Evolutionary conservation across 345 rosid species (phyloP).

Genomic region (Hibiscus trionum): DNA sequence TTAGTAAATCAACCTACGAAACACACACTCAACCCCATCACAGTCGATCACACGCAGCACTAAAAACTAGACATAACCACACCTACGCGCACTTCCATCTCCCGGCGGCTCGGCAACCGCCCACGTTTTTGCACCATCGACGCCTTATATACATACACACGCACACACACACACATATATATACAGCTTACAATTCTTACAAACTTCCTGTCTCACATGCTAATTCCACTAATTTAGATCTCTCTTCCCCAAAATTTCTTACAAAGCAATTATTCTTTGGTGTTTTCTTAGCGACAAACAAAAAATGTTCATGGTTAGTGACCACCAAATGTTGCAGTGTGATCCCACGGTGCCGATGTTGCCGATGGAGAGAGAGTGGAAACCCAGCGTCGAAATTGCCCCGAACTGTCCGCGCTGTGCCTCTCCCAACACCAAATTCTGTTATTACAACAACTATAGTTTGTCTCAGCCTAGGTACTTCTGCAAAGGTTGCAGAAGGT

Average conservation of each 20-base stretch:
- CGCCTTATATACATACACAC: background rate
- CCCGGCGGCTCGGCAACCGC: constrained; percentile 50
- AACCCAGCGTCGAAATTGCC: background rate
- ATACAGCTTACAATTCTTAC: constrained; percentile 3
- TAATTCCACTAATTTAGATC: constrained; percentile 7
- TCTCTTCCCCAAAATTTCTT: background rate
- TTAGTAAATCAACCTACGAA: background rate
- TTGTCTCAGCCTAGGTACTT: background rate
- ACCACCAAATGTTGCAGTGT: constrained; percentile 13
- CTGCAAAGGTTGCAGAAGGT: background rate
- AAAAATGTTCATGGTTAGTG: constrained; percentile 16
- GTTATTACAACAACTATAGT: background rate
- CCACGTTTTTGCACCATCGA: constrained; percentile 41
- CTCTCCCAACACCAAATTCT: background rate
- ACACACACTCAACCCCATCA: too few relatives aligned
- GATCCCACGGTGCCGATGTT: background rate
- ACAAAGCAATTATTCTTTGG: background rate
- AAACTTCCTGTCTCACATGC: constrained; percentile 37
- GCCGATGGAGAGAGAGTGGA: background rate
- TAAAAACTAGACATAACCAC: background rate
- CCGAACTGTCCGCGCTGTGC: background rate
- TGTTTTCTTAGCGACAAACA: background rate
- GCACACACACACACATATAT: too few relatives aligned
- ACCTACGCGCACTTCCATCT: background rate
- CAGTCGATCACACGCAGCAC: background rate